phyloP scores from a whole-genome alignment of 2,329 filamentous ascomycete species.

The Penicillium sp. region DNA sequence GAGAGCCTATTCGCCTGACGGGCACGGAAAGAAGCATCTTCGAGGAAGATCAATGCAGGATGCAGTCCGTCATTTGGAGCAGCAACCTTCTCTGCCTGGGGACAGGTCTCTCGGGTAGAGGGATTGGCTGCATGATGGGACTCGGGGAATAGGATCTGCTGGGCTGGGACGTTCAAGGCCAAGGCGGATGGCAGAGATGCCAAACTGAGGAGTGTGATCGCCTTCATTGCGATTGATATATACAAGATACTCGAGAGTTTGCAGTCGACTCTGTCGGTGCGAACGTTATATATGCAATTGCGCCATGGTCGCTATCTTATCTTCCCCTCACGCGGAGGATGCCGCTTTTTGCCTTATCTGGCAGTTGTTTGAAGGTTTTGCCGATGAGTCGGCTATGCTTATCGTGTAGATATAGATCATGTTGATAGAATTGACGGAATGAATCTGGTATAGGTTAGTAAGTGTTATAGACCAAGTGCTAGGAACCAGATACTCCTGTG shows the following conservation, averaged over 20 bases:
- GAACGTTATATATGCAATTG: background rate
- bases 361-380: conserved; percentile 8
- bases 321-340: conserved; percentile 20
- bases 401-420: background rate
- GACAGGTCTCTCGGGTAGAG: conserved; percentile 26
- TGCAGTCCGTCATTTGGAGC: conserved; percentile 30
- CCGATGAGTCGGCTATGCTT: conserved; percentile 17
- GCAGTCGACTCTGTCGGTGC: background rate
- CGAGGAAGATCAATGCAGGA: conserved; percentile 29
- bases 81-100: conserved; percentile 29
- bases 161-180: conserved; percentile 27
- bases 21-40: conserved; percentile 28
- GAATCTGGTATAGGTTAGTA: background rate
- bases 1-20: conserved; percentile 53
- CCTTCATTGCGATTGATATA: conserved; percentile 16
- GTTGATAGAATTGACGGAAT: background rate
- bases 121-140: conserved; percentile 3
- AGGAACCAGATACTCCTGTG: no score
- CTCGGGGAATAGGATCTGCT: conserved; percentile 24
- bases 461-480: no score
- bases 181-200: conserved; percentile 19
- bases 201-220: conserved; percentile 16
- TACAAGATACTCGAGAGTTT: background rate
- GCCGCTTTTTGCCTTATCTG: conserved; percentile 18
- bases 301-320: conserved; percentile 17